Percentiles rank a stretch among this genome's conserved stretches.
These are phyloP conservation scores for Naganishia sp. DNA, from an alignment of 1,284 basidiomycete genomes.

Conservation along the genomic window DNA sequence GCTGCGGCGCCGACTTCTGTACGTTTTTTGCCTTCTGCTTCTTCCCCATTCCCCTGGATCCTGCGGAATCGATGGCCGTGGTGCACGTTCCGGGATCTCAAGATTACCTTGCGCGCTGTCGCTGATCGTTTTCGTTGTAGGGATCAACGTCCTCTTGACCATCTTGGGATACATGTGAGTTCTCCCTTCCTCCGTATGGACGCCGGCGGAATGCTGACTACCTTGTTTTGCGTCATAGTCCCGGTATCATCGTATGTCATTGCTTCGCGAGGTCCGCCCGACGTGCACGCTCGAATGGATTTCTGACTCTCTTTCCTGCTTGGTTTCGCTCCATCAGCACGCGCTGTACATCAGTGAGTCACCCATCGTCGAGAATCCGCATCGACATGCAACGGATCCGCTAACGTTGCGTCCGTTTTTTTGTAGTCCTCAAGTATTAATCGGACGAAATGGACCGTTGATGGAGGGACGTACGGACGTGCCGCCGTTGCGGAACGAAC, in stretches of 20 bases:
- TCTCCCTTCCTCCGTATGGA: not conserved
- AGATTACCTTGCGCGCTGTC: too few relatives aligned
- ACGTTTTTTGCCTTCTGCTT: not conserved
- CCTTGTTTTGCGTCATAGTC: conserved; percentile 5
- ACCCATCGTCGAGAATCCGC: too few relatives aligned
- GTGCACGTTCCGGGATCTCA: too few relatives aligned
- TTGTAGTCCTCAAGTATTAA: conserved; percentile 38
- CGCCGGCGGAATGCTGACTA: not conserved
- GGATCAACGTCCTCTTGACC: conserved; percentile 32
- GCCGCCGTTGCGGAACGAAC: not conserved
- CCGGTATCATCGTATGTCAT: conserved; percentile 30
- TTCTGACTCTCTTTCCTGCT: not conserved
- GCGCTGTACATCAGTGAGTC: conserved; percentile 33
- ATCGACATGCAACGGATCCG: not conserved
- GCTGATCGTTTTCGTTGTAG: not conserved
- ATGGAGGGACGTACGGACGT: not conserved
- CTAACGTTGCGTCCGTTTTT: not conserved
- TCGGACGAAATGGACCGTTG: conserved; percentile 29
- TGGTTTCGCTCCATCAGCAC: conserved; percentile 22
- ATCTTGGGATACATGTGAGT: conserved; percentile 28
- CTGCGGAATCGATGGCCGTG: not conserved
- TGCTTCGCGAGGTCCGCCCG: too few relatives aligned
- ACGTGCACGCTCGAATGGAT: too few relatives aligned
- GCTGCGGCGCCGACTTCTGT: conserved; percentile 33
- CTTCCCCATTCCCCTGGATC: too few relatives aligned